phyloP scores from a whole-genome alignment of 139 green algal species.

The Ettlia oleoabundans region DNA sequence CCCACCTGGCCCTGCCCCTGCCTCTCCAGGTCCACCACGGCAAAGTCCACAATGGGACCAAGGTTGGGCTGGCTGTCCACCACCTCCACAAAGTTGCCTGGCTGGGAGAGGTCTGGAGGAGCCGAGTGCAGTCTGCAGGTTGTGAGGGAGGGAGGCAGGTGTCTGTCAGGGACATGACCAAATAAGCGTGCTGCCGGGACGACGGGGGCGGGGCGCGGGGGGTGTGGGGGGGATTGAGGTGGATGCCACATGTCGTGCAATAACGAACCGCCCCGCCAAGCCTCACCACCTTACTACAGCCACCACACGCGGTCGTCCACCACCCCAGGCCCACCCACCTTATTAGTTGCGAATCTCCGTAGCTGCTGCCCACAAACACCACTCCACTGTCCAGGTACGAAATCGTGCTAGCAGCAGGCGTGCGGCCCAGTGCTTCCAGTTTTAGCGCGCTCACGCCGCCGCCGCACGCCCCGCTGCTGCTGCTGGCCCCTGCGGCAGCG shows the following conservation, averaged over 20 bases:
- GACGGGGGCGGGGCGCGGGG: no score
- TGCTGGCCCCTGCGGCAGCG: background rate
- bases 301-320: no score
- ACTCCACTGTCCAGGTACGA: slow-evolving; percentile 95
- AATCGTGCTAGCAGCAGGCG: slow-evolving; percentile 74
- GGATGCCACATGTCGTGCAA: no score
- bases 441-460: slow-evolving; percentile 73
- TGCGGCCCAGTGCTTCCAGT: slow-evolving; percentile 84
- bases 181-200: no score
- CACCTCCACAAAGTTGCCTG: slow-evolving; percentile 74
- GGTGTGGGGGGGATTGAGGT: no score
- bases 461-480: background rate
- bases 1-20: slow-evolving; percentile 92
- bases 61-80: slow-evolving; percentile 92
- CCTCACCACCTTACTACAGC: no score
- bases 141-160: no score
- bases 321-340: slow-evolving; percentile 35
- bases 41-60: slow-evolving; percentile 96
- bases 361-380: slow-evolving; percentile 78
- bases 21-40: slow-evolving; percentile 92
- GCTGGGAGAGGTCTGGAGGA: slow-evolving; percentile 35
- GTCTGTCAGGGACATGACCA: no score
- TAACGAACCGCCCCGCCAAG: no score
- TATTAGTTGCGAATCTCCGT: slow-evolving; percentile 88
- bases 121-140: slow-evolving; percentile 35